Evolutionary conservation across 2,329 filamentous ascomycete species (phyloP).

Genomic region (Kalaharituber pfeilii): DNA sequence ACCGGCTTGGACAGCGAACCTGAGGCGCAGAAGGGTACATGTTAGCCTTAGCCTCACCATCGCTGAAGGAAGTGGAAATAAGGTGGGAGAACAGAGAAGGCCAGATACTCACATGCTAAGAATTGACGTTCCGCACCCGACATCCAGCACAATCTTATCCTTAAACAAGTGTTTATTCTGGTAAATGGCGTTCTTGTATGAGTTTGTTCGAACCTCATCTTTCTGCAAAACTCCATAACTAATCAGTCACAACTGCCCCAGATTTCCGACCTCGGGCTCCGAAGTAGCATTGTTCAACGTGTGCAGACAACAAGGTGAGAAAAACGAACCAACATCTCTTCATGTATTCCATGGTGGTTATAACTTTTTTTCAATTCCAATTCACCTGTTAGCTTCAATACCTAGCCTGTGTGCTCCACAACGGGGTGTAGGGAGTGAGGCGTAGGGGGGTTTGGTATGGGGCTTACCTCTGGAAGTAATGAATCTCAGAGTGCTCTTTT

Average conservation of each 20-base stretch:
- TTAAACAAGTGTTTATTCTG: slow-evolving; percentile 92
- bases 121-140: slow-evolving; percentile 92
- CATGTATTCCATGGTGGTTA: slow-evolving; percentile 98
- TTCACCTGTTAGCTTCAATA: too few relatives aligned
- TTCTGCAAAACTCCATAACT: slow-evolving; percentile 42
- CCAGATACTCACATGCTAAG: too few relatives aligned
- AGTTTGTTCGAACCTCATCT: slow-evolving; percentile 92
- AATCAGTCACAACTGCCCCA: not conserved
- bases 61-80: slow-evolving; percentile 4
- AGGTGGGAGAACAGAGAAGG: slow-evolving; percentile 41
- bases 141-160: slow-evolving; percentile 86
- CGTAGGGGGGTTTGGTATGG: slow-evolving; percentile 18
- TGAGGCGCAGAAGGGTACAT: slow-evolving; percentile 29
- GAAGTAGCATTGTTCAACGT: too few relatives aligned
- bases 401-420: too few relatives aligned
- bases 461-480: slow-evolving; percentile 92
- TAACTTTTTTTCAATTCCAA: too few relatives aligned
- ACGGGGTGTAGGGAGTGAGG: too few relatives aligned
- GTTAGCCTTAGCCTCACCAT: not conserved
- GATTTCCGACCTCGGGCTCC: slow-evolving; percentile 6
- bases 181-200: slow-evolving; percentile 93
- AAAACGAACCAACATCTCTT: slow-evolving; percentile 82
- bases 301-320: slow-evolving; percentile 7
- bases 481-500: slow-evolving; percentile 69
- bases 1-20: slow-evolving; percentile 91